Conservation (phyloP, 2,329 filamentous ascomycete genomes). For the Trichoderma harzianum region DNA sequence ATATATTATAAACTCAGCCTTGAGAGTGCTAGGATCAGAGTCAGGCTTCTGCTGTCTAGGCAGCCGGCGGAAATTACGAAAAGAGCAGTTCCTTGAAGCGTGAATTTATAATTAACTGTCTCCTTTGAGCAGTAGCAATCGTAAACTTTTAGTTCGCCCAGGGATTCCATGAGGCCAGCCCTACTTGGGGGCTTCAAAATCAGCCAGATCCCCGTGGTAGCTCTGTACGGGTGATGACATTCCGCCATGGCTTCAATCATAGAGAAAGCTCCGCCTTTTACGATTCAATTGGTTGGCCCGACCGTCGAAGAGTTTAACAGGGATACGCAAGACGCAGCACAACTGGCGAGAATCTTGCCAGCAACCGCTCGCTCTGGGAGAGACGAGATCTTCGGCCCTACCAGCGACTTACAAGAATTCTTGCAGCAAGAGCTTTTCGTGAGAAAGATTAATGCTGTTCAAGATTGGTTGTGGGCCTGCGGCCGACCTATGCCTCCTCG, state of each 20-base stretch:
- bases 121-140: background rate
- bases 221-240: background rate
- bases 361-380: constrained; percentile 29
- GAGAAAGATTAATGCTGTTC: constrained; percentile 28
- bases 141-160: background rate
- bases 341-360: constrained; percentile 26
- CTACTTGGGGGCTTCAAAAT: background rate
- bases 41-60: background rate
- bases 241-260: background rate
- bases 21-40: background rate
- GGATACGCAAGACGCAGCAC: background rate
- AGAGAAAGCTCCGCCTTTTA: background rate
- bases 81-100: background rate
- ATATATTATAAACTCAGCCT: background rate
- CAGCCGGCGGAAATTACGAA: background rate
- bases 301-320: background rate
- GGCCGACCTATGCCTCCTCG: constrained; percentile 37
- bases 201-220: background rate
- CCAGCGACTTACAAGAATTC: constrained; percentile 21
- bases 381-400: constrained; percentile 30
- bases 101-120: background rate
- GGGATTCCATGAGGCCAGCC: background rate
- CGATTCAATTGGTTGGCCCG: background rate
- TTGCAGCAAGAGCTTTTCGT: constrained; percentile 31
- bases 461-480: constrained; percentile 31